These are phyloP conservation scores for Adansonia rubrostipa DNA, from an alignment of 441 rosid genomes.

Conservation along the genomic window DNA sequence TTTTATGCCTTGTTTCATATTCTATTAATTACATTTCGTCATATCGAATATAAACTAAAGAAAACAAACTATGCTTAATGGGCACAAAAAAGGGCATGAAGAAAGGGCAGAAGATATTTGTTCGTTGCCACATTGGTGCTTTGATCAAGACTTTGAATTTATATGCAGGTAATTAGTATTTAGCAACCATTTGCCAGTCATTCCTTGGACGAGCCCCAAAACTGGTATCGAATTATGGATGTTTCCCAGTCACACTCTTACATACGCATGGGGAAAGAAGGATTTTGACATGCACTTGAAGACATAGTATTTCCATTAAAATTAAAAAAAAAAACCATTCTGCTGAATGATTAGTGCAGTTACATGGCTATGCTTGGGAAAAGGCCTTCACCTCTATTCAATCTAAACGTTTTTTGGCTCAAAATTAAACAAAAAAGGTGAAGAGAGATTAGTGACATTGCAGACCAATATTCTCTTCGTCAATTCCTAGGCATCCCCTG, in stretches of 20 bases:
- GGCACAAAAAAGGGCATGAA: too few relatives aligned
- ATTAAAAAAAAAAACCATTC: constrained; percentile 17
- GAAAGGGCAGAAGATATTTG: too few relatives aligned
- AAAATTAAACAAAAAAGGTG: constrained; percentile 1
- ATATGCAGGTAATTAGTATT: neutral
- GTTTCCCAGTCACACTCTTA: constrained; percentile 8
- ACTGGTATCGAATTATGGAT: constrained; percentile 25
- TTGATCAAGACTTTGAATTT: constrained; percentile 20
- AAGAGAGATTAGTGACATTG: constrained; percentile 12
- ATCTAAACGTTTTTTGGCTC: constrained; percentile 27
- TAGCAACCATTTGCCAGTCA: constrained; percentile 24
- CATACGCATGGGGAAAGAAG: neutral
- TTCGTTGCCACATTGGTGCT: constrained; percentile 3
- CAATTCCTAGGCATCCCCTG: constrained; percentile 43
- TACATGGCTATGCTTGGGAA: constrained; percentile 21
- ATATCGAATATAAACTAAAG: too few relatives aligned
- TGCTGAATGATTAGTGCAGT: constrained; percentile 13
- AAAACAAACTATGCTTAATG: too few relatives aligned
- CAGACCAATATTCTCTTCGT: neutral
- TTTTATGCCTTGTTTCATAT: too few relatives aligned
- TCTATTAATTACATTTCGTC: too few relatives aligned
- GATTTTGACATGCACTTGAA: constrained; percentile 19
- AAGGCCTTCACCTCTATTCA: constrained; percentile 25
- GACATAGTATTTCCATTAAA: constrained; percentile 23
- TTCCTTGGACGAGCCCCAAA: constrained; percentile 33